A percentile compares a stretch with the other conserved stretches of the same genome.
phyloP scores from a whole-genome alignment of 1,139 yeast species.

The Geotrichum bryndzae region DNA sequence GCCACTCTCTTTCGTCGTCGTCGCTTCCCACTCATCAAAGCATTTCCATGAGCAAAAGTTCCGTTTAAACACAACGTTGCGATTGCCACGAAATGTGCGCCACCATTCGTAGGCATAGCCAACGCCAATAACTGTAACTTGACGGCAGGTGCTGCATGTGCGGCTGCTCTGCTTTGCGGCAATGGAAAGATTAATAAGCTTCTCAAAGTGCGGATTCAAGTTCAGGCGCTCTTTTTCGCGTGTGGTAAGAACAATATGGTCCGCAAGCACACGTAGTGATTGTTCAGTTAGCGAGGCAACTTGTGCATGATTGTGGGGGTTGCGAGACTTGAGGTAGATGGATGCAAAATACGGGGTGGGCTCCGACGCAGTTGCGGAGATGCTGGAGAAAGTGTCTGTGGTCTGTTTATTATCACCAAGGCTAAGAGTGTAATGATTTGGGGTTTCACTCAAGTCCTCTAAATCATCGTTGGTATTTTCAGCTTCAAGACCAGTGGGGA shows the following conservation, averaged over 20 bases:
- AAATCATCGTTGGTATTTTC: neutral
- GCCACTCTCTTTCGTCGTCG: neutral
- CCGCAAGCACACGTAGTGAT: slow-evolving; percentile 42
- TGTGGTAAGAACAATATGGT: slow-evolving; percentile 40
- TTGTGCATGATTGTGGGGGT: neutral
- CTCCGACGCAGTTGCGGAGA: slow-evolving; percentile 20
- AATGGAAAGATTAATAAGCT: slow-evolving; percentile 41
- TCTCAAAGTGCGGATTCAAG: slow-evolving; percentile 38
- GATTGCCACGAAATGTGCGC: slow-evolving; percentile 35
- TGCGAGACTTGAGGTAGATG: slow-evolving; percentile 8
- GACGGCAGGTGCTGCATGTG: slow-evolving; percentile 46
- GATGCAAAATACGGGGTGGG: slow-evolving; percentile 6
- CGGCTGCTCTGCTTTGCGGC: slow-evolving; percentile 44
- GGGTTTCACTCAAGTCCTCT: neutral
- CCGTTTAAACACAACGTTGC: slow-evolving; percentile 17
- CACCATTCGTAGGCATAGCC: slow-evolving; percentile 60
- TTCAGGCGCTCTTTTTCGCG: slow-evolving; percentile 43
- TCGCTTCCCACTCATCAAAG: slow-evolving; percentile 20
- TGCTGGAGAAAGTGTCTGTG: slow-evolving; percentile 9
- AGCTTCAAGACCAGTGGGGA: neutral
- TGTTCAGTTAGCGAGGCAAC: slow-evolving; percentile 43
- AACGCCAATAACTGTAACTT: slow-evolving; percentile 43
- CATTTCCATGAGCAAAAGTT: slow-evolving; percentile 25
- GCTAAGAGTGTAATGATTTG: neutral
- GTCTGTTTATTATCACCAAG: neutral